phyloP scores from a whole-genome alignment of 2,329 filamentous ascomycete species.

The Ceratocystis albifundus region DNA sequence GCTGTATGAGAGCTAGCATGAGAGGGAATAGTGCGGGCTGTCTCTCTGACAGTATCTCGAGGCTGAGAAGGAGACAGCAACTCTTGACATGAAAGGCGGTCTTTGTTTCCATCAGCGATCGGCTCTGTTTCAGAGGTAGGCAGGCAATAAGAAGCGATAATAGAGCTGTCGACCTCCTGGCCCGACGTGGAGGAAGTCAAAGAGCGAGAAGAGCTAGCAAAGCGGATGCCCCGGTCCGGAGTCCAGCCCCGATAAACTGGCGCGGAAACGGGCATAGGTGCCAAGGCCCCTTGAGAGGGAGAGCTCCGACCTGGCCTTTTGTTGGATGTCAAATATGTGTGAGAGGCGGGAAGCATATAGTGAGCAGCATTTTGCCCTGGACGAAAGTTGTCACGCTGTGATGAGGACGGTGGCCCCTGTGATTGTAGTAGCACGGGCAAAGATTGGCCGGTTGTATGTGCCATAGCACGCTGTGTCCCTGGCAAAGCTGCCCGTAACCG shows the following conservation, averaged over 20 bases:
- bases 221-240: slow-evolving; percentile 15
- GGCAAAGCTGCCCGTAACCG: not conserved
- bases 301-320: not conserved
- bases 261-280: not conserved
- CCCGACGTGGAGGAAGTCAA: not conserved
- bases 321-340: not conserved
- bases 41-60: slow-evolving; percentile 4
- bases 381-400: not conserved
- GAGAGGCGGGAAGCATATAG: not conserved
- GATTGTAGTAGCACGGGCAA: not conserved
- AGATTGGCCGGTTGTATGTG: not conserved
- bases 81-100: not conserved
- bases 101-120: not conserved
- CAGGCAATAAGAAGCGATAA: slow-evolving; percentile 3
- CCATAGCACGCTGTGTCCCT: not conserved
- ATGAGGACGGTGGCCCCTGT: not conserved
- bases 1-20: slow-evolving; percentile 26
- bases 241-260: slow-evolving; percentile 10
- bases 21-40: slow-evolving; percentile 7
- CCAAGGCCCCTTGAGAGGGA: not conserved
- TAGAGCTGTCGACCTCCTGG: not conserved
- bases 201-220: slow-evolving; percentile 1
- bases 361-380: not conserved
- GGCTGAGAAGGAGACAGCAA: not conserved
- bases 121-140: not conserved